Conservation (phyloP, 2,329 filamentous ascomycete species). For the Capronia coronata region DNA sequence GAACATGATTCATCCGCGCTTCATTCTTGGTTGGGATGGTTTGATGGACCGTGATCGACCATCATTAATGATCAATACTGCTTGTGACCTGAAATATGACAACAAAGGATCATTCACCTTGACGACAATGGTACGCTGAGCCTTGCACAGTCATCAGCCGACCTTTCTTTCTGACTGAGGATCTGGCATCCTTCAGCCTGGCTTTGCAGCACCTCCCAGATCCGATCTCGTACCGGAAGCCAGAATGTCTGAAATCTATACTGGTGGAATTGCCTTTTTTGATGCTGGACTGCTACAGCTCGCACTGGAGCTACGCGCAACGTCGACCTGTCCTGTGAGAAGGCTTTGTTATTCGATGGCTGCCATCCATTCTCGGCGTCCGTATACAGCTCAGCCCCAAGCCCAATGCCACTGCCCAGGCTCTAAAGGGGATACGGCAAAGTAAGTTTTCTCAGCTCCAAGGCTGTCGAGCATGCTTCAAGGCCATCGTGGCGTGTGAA, state of each 20-base stretch:
- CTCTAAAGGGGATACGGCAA: conserved; percentile 7
- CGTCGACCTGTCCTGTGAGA: background rate
- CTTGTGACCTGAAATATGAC: background rate
- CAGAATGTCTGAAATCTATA: background rate
- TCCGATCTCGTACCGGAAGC: background rate
- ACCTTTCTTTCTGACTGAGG: background rate
- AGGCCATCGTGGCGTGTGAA: conserved; percentile 9
- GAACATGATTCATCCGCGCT: no score
- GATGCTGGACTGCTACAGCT: background rate
- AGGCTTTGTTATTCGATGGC: background rate
- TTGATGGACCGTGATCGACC: background rate
- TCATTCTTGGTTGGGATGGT: no score
- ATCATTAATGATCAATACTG: background rate
- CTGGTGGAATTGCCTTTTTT: background rate
- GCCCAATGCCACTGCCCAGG: conserved; percentile 18
- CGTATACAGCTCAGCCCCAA: conserved; percentile 13
- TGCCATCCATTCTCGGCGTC: background rate
- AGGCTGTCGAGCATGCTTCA: conserved; percentile 5
- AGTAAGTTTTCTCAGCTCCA: conserved; percentile 5
- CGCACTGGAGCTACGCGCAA: background rate
- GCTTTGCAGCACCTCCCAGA: background rate
- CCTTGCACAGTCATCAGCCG: background rate
- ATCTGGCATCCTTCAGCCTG: background rate
- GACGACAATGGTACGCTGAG: background rate
- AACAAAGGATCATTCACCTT: background rate